These are phyloP conservation scores for Udeniomyces megalosporus DNA, from an alignment of 768 basidiomycete genomes.

Conservation along the genomic window DNA sequence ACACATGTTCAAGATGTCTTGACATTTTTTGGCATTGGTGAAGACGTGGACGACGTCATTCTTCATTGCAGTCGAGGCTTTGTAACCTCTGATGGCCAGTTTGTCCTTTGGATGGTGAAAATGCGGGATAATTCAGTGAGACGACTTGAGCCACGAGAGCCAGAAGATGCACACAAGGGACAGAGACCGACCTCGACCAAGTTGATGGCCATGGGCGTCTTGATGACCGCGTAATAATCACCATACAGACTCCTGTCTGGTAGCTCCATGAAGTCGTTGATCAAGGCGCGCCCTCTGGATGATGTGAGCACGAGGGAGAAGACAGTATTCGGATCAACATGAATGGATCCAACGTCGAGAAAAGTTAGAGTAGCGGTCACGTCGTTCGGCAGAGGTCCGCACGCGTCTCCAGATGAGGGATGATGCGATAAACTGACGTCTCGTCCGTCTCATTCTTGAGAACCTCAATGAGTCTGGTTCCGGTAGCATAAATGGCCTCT, in stretches of 20 bases:
- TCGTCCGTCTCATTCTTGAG: too few species aligned
- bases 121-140: too few species aligned
- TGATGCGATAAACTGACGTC: too few species aligned
- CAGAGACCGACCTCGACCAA: slow-evolving; percentile 52
- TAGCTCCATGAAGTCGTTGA: slow-evolving; percentile 45
- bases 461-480: too few species aligned
- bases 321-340: too few species aligned
- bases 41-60: slow-evolving; percentile 63
- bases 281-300: not conserved
- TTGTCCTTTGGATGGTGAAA: too few species aligned
- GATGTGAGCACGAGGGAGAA: not conserved
- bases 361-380: too few species aligned
- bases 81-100: slow-evolving; percentile 45
- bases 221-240: slow-evolving; percentile 70
- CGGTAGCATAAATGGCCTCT: too few species aligned
- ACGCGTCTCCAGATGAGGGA: too few species aligned
- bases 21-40: slow-evolving; percentile 60
- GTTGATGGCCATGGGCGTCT: slow-evolving; percentile 67
- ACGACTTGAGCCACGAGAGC: not conserved
- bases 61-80: slow-evolving; percentile 48
- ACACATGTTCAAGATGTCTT: too few species aligned
- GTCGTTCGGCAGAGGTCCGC: too few species aligned
- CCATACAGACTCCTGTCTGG: slow-evolving; percentile 45
- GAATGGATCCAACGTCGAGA: too few species aligned
- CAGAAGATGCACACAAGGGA: not conserved